Percentiles rank a stretch among this genome's conserved stretches.
These are phyloP conservation scores for Paecilomyces sp. DNA, from an alignment of 2,329 filamentous ascomycete genomes.

Conservation along the genomic window DNA sequence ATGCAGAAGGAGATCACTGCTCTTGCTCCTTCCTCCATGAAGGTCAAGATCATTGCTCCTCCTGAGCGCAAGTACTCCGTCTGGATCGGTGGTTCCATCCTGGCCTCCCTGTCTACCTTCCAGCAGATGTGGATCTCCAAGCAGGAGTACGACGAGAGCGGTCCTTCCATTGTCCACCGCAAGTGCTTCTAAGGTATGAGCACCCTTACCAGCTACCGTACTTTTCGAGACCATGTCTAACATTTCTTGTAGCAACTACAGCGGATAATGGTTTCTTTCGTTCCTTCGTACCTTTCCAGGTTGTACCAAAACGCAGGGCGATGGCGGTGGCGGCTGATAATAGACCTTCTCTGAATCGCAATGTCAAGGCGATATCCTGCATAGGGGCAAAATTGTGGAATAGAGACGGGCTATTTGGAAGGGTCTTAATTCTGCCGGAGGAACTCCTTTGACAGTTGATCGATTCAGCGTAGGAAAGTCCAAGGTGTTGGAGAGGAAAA, in stretches of 20 bases:
- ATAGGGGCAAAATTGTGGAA: slow-evolving; percentile 32
- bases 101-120: slow-evolving; percentile 99
- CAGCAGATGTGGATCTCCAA: slow-evolving; percentile 99
- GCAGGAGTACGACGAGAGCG: slow-evolving; percentile 99
- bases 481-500: slow-evolving; percentile 2
- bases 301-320: slow-evolving; percentile 36
- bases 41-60: slow-evolving; percentile 99
- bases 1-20: slow-evolving; percentile 99
- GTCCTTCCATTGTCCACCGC: slow-evolving; percentile 98
- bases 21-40: slow-evolving; percentile 98
- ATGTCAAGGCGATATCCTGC: slow-evolving; percentile 33
- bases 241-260: slow-evolving; percentile 3
- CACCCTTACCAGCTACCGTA: background rate
- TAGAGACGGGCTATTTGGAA: slow-evolving; percentile 28
- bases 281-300: slow-evolving; percentile 32
- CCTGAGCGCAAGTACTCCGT: slow-evolving; percentile 99
- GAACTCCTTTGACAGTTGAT: slow-evolving; percentile 10
- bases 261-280: slow-evolving; percentile 20
- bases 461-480: slow-evolving; percentile 7
- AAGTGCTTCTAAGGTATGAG: slow-evolving; percentile 93
- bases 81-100: slow-evolving; percentile 99
- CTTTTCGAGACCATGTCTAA: background rate
- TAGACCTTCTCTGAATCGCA: slow-evolving; percentile 31
- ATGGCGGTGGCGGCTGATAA: slow-evolving; percentile 27
- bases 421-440: slow-evolving; percentile 13